Evolutionary conservation across 2,329 filamentous ascomycete genomes (phyloP).

Genomic region (Parastagonospora avenae): DNA sequence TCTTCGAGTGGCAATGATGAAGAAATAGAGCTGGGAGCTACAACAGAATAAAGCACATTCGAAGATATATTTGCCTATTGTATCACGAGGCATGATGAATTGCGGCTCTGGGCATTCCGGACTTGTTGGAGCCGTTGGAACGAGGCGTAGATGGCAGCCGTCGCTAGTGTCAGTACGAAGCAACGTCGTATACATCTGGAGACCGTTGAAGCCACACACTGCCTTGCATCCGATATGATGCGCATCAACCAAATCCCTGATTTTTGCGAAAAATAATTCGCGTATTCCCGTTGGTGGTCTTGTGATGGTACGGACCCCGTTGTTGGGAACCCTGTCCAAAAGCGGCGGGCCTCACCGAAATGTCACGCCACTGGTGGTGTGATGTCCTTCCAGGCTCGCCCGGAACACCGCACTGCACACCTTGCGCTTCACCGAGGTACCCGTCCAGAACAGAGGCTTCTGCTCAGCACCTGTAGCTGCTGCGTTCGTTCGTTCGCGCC

Average conservation of each 20-base stretch:
- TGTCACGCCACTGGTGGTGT: slow-evolving; percentile 45
- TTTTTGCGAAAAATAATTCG: neutral
- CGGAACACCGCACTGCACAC: slow-evolving; percentile 2
- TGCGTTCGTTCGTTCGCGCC: slow-evolving; percentile 14
- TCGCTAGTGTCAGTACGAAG: too few relatives aligned
- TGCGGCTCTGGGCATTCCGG: too few relatives aligned
- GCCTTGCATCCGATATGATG: neutral
- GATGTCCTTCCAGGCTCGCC: slow-evolving; percentile 22
- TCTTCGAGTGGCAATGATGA: too few relatives aligned
- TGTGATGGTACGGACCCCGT: neutral
- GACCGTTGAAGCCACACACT: neutral
- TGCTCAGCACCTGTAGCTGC: slow-evolving; percentile 17
- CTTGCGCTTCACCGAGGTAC: slow-evolving; percentile 9
- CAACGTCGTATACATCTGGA: too few relatives aligned
- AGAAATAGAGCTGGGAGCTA: too few relatives aligned
- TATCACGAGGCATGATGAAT: too few relatives aligned
- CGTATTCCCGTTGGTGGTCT: neutral
- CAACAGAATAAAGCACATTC: too few relatives aligned
- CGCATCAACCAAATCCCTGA: neutral
- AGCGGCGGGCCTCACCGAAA: slow-evolving; percentile 21
- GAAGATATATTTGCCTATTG: too few relatives aligned
- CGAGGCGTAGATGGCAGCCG: too few relatives aligned
- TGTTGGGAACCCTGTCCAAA: slow-evolving; percentile 8
- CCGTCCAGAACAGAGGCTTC: slow-evolving; percentile 14
- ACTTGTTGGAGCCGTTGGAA: too few relatives aligned